phyloP scores from a whole-genome alignment of 2,329 filamentous ascomycete species.

The Chalara sp. region DNA sequence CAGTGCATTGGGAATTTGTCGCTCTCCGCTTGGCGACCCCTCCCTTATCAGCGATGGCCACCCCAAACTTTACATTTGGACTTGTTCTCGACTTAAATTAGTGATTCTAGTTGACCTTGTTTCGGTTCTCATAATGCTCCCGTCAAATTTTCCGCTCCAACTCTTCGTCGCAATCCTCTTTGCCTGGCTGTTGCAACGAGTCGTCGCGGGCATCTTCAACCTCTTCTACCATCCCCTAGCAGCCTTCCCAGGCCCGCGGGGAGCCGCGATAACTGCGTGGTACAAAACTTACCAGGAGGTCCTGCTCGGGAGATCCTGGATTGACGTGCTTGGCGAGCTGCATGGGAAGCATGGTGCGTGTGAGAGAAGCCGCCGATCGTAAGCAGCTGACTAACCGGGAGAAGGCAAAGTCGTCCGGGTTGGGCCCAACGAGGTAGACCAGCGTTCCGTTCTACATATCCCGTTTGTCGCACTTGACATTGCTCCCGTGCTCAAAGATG shows the following conservation, averaged over 20 bases:
- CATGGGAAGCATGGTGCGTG: not conserved
- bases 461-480: too few relatives aligned
- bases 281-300: not conserved
- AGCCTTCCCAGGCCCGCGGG: not conserved
- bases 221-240: not conserved
- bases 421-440: not conserved
- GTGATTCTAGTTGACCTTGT: not conserved
- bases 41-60: not conserved
- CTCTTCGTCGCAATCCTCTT: not conserved
- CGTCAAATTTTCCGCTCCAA: not conserved
- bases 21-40: not conserved
- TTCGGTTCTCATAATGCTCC: not conserved
- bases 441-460: too few relatives aligned
- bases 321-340: not conserved
- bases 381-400: not conserved
- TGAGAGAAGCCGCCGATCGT: not conserved
- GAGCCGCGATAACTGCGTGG: not conserved
- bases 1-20: not conserved
- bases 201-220: not conserved
- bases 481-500: not conserved
- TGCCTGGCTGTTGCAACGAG: not conserved
- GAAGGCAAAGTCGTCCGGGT: conserved; percentile 1
- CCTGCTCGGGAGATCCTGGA: not conserved
- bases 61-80: too few relatives aligned
- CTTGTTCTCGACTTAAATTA: not conserved